Evolutionary conservation across 179 eudicot species (phyloP).

Genomic region (Nepenthes alata): DNA sequence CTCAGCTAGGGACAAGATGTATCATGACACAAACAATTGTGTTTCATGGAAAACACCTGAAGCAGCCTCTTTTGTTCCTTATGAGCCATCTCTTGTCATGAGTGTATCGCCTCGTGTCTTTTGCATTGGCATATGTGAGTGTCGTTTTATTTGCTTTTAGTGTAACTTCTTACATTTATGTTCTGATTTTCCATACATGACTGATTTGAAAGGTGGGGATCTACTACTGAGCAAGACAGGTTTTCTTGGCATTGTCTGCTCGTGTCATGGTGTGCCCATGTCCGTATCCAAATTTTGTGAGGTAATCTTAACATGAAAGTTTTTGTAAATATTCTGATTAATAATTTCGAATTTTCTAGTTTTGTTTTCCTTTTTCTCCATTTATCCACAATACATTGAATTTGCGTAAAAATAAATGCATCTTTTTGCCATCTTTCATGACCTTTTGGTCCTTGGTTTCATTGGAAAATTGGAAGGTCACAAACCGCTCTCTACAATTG

Average conservation of each 20-base stretch:
- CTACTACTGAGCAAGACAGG: slow-evolving; percentile 53
- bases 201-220: slow-evolving; percentile 40
- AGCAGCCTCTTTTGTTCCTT: slow-evolving; percentile 14
- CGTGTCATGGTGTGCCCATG: slow-evolving; percentile 60
- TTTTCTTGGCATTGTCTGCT: slow-evolving; percentile 57
- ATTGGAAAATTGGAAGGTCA: no score
- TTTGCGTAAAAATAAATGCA: no score
- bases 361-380: slow-evolving; percentile 1
- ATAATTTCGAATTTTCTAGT: background rate
- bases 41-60: slow-evolving; percentile 16
- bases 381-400: no score
- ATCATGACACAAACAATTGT: slow-evolving; percentile 12
- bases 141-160: slow-evolving; percentile 5
- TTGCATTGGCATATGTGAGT: slow-evolving; percentile 54
- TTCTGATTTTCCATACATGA: slow-evolving; percentile 15
- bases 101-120: slow-evolving; percentile 51
- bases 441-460: no score
- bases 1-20: slow-evolving; percentile 16
- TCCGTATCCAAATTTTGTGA: slow-evolving; percentile 47
- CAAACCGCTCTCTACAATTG: no score
- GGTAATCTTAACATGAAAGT: slow-evolving; percentile 24
- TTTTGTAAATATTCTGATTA: background rate
- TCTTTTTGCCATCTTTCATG: no score
- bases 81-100: slow-evolving; percentile 12
- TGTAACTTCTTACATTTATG: background rate